phyloP scores from a whole-genome alignment of 495 filamentous ascomycete genomes.

The Aspergillus ostianus region DNA sequence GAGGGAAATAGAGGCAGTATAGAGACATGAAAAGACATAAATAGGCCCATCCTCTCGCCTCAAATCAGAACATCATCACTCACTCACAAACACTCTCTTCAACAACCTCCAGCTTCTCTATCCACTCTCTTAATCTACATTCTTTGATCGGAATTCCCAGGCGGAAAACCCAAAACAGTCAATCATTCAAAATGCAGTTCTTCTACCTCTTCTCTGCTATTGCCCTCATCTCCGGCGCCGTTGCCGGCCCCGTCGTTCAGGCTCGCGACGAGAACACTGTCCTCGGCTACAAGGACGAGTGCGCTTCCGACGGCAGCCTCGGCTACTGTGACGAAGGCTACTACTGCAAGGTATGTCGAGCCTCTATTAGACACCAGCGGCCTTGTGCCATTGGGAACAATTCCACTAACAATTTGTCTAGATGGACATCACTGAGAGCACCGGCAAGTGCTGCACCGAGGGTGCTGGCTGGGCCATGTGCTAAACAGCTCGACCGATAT shows the following conservation, averaged over 20 bases:
- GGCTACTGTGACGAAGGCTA: background rate
- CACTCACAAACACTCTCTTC: background rate
- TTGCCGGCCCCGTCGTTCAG: background rate
- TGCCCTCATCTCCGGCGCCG: background rate
- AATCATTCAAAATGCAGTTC: background rate
- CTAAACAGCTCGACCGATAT: background rate
- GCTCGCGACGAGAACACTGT: background rate
- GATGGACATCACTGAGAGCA: background rate
- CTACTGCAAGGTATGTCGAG: background rate
- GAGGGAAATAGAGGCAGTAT: background rate
- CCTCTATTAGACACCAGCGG: background rate
- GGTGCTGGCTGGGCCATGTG: background rate
- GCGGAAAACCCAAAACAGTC: background rate
- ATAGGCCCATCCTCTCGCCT: background rate
- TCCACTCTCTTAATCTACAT: background rate
- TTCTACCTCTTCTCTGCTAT: background rate
- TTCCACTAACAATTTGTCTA: background rate
- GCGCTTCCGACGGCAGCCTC: background rate
- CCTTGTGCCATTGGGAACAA: background rate
- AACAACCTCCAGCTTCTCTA: background rate
- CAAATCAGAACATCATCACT: background rate
- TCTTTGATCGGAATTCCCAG: background rate
- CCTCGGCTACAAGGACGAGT: background rate
- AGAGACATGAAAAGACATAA: background rate
- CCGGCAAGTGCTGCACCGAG: background rate